phyloP scores from a whole-genome alignment of 352 stramenopile genomes.

The Phytophthora uliginosa region DNA sequence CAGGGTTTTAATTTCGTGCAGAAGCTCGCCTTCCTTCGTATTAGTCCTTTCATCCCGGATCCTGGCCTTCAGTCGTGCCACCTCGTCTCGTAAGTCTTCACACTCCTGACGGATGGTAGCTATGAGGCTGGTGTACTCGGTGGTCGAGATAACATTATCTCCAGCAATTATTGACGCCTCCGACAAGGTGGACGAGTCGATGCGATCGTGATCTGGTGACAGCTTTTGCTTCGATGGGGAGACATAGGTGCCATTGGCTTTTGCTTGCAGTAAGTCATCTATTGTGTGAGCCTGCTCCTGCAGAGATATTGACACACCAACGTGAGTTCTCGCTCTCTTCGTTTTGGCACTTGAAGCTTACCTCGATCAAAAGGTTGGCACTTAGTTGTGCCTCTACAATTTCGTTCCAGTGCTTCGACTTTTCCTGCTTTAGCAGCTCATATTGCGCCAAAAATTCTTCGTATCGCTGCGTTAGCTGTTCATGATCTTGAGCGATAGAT shows the following conservation, averaged over 20 bases:
- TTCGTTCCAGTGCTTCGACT: constrained; percentile 77
- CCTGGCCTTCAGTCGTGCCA: constrained; percentile 25
- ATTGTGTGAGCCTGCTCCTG: constrained; percentile 85
- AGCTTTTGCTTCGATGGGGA: constrained; percentile 43
- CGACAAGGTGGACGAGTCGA: constrained; percentile 11
- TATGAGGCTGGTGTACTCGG: constrained; percentile 21
- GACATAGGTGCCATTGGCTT: constrained; percentile 43
- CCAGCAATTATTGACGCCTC: constrained; percentile 4
- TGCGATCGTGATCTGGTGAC: constrained; percentile 3
- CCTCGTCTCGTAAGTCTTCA: constrained; percentile 25
- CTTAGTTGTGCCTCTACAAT: constrained; percentile 78
- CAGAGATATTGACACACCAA: not conserved
- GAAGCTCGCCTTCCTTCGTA: constrained; percentile 43
- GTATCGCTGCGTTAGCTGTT: constrained; percentile 51
- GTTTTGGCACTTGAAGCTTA: constrained; percentile 20
- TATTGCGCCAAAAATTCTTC: constrained; percentile 59
- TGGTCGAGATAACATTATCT: constrained; percentile 7
- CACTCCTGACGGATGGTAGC: constrained; percentile 34
- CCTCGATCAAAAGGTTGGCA: constrained; percentile 81
- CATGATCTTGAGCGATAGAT: constrained; percentile 49
- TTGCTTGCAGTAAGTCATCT: constrained; percentile 71
- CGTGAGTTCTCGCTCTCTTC: constrained; percentile 5
- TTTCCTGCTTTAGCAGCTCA: constrained; percentile 67
- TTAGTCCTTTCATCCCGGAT: constrained; percentile 36
- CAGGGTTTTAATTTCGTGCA: constrained; percentile 51